Evolutionary conservation across 352 stramenopile species (phyloP).

Genomic region (Phytophthora lateralis): DNA sequence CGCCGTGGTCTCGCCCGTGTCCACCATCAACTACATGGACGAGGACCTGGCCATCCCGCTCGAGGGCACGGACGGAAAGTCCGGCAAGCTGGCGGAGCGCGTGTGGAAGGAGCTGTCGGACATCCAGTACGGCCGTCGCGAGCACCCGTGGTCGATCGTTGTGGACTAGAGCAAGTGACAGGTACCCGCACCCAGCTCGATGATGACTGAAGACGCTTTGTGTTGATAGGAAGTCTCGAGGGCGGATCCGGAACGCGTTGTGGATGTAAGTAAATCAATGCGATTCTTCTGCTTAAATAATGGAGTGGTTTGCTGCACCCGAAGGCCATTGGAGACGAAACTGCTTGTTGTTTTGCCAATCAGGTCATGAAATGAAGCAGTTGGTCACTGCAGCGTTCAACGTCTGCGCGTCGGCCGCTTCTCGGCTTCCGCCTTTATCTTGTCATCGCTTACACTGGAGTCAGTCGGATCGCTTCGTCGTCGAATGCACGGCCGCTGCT

Average conservation of each 20-base stretch:
- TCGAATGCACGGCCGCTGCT: neutral
- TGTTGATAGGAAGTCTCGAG: conserved; percentile 12
- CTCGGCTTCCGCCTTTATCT: neutral
- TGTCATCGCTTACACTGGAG: neutral
- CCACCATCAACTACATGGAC: conserved; percentile 94
- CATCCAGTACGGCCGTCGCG: conserved; percentile 78
- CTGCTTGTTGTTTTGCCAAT: neutral
- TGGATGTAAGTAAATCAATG: conserved; percentile 37
- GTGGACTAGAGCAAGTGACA: conserved; percentile 38
- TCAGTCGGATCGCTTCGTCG: neutral
- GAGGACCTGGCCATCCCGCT: conserved; percentile 92
- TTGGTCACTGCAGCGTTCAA: conserved; percentile 4
- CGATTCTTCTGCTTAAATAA: conserved; percentile 25
- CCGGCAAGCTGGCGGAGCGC: conserved; percentile 86
- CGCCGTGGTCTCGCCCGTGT: conserved; percentile 94
- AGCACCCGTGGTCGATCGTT: conserved; percentile 61
- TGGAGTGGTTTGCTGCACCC: neutral
- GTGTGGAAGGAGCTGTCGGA: conserved; percentile 91
- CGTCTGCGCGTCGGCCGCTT: conserved; percentile 13
- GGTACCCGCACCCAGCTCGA: neutral
- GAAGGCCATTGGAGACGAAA: neutral
- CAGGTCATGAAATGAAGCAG: too few relatives aligned
- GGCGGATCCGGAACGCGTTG: conserved; percentile 11
- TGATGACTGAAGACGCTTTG: conserved; percentile 6
- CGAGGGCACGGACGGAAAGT: conserved; percentile 78